A percentile compares a stretch with the other conserved stretches of the same genome.
phyloP scores from a whole-genome alignment of 139 green algal species.

The Penium margaritaceum region DNA sequence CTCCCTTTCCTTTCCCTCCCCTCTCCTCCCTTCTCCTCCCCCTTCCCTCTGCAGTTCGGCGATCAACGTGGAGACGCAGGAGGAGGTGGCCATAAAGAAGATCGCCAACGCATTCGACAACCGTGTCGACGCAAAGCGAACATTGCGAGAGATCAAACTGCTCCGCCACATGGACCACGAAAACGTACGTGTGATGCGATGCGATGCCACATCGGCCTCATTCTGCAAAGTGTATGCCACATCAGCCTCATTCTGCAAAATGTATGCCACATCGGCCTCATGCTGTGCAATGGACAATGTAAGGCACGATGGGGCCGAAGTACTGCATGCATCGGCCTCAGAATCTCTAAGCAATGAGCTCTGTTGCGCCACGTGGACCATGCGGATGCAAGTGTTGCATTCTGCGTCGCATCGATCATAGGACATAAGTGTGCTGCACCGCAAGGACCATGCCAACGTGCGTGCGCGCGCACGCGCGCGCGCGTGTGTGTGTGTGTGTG shows the following conservation, averaged over 20 bases:
- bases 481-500: no score
- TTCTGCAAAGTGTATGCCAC: background rate
- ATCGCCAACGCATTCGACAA: conserved; percentile 61
- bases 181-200: conserved; percentile 50
- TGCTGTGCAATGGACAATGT: no score
- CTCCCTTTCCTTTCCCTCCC: no score
- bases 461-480: no score
- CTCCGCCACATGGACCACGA: conserved; percentile 57
- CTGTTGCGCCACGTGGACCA: background rate
- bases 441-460: no score
- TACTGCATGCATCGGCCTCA: no score
- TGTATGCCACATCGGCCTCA: background rate
- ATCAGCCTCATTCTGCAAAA: background rate
- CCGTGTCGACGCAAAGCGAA: conserved; percentile 54
- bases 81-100: conserved; percentile 63
- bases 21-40: no score
- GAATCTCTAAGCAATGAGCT: no score
- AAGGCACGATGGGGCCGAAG: no score
- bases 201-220: background rate
- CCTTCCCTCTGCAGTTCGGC: conserved; percentile 36
- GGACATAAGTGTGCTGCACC: no score
- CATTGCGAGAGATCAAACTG: conserved; percentile 60
- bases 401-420: no score
- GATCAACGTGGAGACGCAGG: conserved; percentile 44
- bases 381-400: background rate